Evolutionary conservation across 805 yeast species (phyloP).

Genomic region (Hyphopichia homilentoma): DNA sequence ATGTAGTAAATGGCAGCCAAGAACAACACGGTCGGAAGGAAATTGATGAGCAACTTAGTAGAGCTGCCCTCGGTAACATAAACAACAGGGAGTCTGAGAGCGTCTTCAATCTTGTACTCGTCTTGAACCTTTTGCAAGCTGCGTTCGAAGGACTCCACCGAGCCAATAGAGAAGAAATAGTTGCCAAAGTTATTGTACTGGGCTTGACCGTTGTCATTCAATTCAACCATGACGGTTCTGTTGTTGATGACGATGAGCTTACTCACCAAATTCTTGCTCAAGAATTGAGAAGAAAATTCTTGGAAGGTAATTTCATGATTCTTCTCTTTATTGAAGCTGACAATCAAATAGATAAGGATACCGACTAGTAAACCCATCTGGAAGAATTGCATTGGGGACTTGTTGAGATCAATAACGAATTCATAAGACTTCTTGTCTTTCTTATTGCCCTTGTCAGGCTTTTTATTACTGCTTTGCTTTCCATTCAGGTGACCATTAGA

Average conservation of each 20-base stretch:
- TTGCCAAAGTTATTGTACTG: conserved; percentile 32
- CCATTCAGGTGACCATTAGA: too few relatives aligned
- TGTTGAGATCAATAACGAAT: conserved; percentile 21
- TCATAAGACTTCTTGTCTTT: conserved; percentile 13
- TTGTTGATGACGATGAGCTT: conserved; percentile 75
- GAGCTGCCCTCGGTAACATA: conserved; percentile 71
- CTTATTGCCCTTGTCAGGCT: conserved; percentile 9
- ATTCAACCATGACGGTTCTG: conserved; percentile 64
- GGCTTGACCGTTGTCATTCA: conserved; percentile 59
- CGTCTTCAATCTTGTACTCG: conserved; percentile 56
- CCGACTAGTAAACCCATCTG: conserved; percentile 31
- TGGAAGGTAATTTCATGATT: conserved; percentile 77
- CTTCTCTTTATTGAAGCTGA: conserved; percentile 14
- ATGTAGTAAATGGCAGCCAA: conserved; percentile 87
- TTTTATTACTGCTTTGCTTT: conserved; percentile 7
- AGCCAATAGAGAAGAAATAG: conserved; percentile 74
- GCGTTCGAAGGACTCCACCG: conserved; percentile 83
- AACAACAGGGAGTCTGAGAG: conserved; percentile 73
- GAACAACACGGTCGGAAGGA: conserved; percentile 84
- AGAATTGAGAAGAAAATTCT: conserved; percentile 72
- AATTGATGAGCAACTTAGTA: conserved; percentile 60
- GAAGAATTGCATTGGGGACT: conserved; percentile 21
- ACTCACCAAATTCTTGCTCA: conserved; percentile 75
- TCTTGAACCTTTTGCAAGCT: conserved; percentile 74
- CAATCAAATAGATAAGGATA: conserved; percentile 20